Evolutionary conservation across 352 stramenopile species (phyloP).

Genomic region (Globisporangium yorkense): DNA sequence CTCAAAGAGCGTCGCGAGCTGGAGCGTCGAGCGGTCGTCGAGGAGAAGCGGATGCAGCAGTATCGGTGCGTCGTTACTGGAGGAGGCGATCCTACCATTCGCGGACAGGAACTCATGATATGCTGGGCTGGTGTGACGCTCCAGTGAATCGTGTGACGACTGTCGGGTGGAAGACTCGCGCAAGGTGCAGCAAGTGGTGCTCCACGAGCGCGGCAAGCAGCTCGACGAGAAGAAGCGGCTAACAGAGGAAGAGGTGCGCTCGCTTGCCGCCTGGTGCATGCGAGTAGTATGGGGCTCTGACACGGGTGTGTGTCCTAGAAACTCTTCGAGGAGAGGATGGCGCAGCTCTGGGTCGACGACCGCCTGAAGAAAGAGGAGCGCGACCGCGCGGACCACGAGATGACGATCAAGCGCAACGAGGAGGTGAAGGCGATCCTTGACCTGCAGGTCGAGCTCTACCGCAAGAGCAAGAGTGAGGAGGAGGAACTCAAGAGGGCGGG

Average conservation of each 20-base stretch:
- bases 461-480: constrained; percentile 34
- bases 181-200: constrained; percentile 54
- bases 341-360: constrained; percentile 66
- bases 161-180: constrained; percentile 51
- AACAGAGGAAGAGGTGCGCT: constrained; percentile 40
- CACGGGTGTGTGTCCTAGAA: constrained; percentile 18
- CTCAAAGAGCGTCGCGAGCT: constrained; percentile 62
- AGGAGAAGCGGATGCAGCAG: constrained; percentile 73
- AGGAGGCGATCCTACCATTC: background rate
- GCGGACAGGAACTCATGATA: background rate
- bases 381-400: constrained; percentile 48
- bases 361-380: constrained; percentile 70
- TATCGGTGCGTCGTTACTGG: constrained; percentile 33
- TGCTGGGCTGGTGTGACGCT: background rate
- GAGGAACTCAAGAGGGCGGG: constrained; percentile 37
- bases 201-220: constrained; percentile 54
- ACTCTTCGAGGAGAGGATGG: constrained; percentile 47
- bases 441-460: constrained; percentile 60
- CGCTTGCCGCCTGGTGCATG: too few relatives aligned
- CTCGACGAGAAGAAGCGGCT: constrained; percentile 41
- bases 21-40: constrained; percentile 50
- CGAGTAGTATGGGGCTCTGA: background rate
- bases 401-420: constrained; percentile 39
- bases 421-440: constrained; percentile 75
- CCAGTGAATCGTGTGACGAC: constrained; percentile 67